Conservation (phyloP, 352 stramenopile genomes). For the Lagenidium sp. region DNA sequence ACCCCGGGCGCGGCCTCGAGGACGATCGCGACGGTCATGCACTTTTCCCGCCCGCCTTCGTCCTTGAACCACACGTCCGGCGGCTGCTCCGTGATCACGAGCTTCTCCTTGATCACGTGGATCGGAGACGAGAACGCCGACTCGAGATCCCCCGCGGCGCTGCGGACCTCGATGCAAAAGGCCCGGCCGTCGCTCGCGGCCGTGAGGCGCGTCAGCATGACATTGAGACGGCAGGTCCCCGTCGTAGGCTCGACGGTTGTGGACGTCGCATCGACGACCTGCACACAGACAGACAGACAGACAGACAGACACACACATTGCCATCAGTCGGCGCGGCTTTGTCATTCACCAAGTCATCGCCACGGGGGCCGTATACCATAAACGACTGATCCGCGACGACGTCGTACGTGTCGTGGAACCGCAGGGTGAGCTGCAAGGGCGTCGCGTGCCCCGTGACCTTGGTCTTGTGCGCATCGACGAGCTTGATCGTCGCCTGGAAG, state of each 20-base stretch:
- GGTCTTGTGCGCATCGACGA: slow-evolving; percentile 48
- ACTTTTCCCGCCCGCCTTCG: slow-evolving; percentile 94
- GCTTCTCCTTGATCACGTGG: slow-evolving; percentile 68
- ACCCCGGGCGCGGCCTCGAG: slow-evolving; percentile 64
- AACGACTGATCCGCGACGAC: slow-evolving; percentile 51
- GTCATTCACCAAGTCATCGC: too few relatives aligned
- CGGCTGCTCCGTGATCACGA: slow-evolving; percentile 66
- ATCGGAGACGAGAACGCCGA: slow-evolving; percentile 56
- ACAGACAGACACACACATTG: too few relatives aligned
- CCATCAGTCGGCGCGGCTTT: too few relatives aligned
- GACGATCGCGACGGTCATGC: slow-evolving; percentile 84
- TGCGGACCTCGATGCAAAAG: slow-evolving; percentile 62
- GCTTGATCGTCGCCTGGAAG: slow-evolving; percentile 47
- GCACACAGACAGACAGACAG: too few relatives aligned
- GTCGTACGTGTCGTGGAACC: slow-evolving; percentile 74
- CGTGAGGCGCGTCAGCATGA: slow-evolving; percentile 40
- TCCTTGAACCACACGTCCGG: slow-evolving; percentile 96
- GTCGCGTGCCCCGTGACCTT: slow-evolving; percentile 41
- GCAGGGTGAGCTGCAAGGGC: slow-evolving; percentile 41
- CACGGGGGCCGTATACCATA: too few relatives aligned
- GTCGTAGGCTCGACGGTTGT: slow-evolving; percentile 23
- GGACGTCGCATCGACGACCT: slow-evolving; percentile 9
- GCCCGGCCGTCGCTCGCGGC: slow-evolving; percentile 46
- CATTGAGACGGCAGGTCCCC: slow-evolving; percentile 32
- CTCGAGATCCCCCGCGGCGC: slow-evolving; percentile 37